Evolutionary conservation across 371 early-diverging fungal genomes (phyloP), one percentile per base, ranked within the genome.

Genomic region (Dichotomocladium elegans): DNA sequence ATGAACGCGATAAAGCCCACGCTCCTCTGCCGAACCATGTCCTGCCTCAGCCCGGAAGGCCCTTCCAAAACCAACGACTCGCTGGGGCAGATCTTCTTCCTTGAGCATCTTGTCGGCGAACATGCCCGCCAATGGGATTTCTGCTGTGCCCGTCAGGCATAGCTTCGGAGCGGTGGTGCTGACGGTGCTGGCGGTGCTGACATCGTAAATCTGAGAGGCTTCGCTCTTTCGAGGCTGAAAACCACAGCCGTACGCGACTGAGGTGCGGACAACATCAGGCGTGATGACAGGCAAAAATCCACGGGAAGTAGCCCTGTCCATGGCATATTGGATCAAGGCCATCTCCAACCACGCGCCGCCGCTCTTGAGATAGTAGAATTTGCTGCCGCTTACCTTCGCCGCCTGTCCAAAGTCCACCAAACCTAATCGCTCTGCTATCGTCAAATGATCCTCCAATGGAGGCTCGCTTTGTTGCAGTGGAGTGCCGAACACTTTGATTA

Each of bases 41-140:
- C 94, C 90, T 0, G 96, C 94, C 61, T 96, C 95, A 2, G 94
- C 92, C 21, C 95, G 80, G 66, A 93, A 96, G 4, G 92, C 86
- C 41, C 87, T 81, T 4, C 95, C 90, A 37, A 92, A 77, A 0
- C 90, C 96, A 2, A 89, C 95, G 50, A 86, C 40, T 17, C 76
- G 79, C 27, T 83, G 59, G 0, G 96, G 96, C 17, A 93, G 53
- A 3, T 75, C 71, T 30, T 55, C 58, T 50, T 78, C 73, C 9
- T 79, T 61, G 17, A 94, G 41, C 10, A 83, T 65, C 34, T 75
- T 80, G 49, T 82, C 73, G 8, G 89, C 72, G 68, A 90, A 82
- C 82, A 88, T 85, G 1, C 90, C 96, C 1, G 94, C 94, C 24
- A 96, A 64, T 0, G 96, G 93, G 45, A 96, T 91, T 64, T 96